phyloP scores from a whole-genome alignment of 441 rosid species.

The Mallotus japonicus region DNA sequence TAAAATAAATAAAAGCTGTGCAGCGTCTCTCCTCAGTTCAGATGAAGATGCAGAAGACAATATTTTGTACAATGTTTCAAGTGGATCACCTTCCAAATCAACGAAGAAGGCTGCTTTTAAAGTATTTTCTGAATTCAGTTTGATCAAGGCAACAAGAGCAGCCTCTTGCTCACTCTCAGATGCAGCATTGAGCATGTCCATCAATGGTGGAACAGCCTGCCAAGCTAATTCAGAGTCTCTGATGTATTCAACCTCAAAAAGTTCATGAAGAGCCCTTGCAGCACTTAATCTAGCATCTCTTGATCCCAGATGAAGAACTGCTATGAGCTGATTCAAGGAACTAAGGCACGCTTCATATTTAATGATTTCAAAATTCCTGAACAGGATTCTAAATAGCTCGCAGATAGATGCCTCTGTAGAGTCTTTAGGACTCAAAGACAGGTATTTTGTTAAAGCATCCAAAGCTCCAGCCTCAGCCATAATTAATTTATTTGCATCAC shows the following conservation, averaged over 20 bases:
- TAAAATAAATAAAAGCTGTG: slow-evolving; percentile 58
- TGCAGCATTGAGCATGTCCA: slow-evolving; percentile 72
- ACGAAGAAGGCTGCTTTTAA: slow-evolving; percentile 44
- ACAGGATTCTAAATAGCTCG: slow-evolving; percentile 66
- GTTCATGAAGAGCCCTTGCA: slow-evolving; percentile 74
- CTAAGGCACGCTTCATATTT: slow-evolving; percentile 60
- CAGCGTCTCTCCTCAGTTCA: slow-evolving; percentile 69
- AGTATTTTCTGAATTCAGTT: slow-evolving; percentile 56
- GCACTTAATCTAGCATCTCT: slow-evolving; percentile 70
- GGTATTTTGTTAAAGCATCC: slow-evolving; percentile 71
- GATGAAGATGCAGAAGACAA: slow-evolving; percentile 60
- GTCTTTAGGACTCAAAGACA: slow-evolving; percentile 81
- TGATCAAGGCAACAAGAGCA: slow-evolving; percentile 68
- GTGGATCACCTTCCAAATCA: slow-evolving; percentile 64
- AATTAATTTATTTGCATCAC: slow-evolving; percentile 63
- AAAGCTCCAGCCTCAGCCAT: slow-evolving; percentile 89
- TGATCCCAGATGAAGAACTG: slow-evolving; percentile 63
- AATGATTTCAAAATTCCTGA: slow-evolving; percentile 53
- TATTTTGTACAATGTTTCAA: slow-evolving; percentile 58
- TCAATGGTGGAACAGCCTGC: slow-evolving; percentile 71
- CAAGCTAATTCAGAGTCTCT: slow-evolving; percentile 69
- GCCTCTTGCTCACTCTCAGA: slow-evolving; percentile 70
- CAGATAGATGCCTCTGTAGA: slow-evolving; percentile 63
- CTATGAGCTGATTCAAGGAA: slow-evolving; percentile 74
- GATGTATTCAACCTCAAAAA: slow-evolving; percentile 65